phyloP scores from a whole-genome alignment of 768 basidiomycete genomes.

The Mycena filopes region DNA sequence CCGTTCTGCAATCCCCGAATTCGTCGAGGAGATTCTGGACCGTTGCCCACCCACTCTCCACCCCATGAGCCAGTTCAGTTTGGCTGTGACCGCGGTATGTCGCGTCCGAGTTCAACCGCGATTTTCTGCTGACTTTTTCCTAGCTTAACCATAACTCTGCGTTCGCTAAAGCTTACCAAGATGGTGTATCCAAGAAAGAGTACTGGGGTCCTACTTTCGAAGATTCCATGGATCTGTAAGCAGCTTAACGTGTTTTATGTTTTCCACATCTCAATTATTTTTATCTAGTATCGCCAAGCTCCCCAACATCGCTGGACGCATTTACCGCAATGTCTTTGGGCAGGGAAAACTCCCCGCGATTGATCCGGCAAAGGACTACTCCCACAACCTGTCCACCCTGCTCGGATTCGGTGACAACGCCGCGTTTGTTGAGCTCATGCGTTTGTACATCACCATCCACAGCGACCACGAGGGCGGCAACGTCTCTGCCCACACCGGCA shows the following conservation, averaged over 20 bases:
- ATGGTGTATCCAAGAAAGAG: slow-evolving; percentile 93
- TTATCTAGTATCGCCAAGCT: slow-evolving; percentile 89
- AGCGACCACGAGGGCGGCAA: slow-evolving; percentile 99
- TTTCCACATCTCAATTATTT: slow-evolving; percentile 9
- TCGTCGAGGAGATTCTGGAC: slow-evolving; percentile 97
- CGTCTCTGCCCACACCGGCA: slow-evolving; percentile 94
- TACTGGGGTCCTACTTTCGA: slow-evolving; percentile 97
- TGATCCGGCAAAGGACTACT: slow-evolving; percentile 87
- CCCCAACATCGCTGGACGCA: slow-evolving; percentile 94
- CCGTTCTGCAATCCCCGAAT: slow-evolving; percentile 88
- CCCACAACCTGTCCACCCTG: slow-evolving; percentile 87
- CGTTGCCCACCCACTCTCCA: slow-evolving; percentile 93
- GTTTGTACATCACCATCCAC: slow-evolving; percentile 98
- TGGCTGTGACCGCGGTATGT: slow-evolving; percentile 92
- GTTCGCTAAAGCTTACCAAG: slow-evolving; percentile 94
- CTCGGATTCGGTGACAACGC: slow-evolving; percentile 92
- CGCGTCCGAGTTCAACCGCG: slow-evolving; percentile 6
- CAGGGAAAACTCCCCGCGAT: slow-evolving; percentile 89
- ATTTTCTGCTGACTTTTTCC: slow-evolving; percentile 18
- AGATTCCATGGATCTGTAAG: slow-evolving; percentile 86
- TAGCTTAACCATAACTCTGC: slow-evolving; percentile 95
- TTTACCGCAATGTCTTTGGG: slow-evolving; percentile 89
- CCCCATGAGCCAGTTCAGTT: slow-evolving; percentile 98
- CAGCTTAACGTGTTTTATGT: slow-evolving; percentile 17
- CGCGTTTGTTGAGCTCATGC: slow-evolving; percentile 92